Percentiles rank a stretch among this genome's conserved stretches.
Conservation (phyloP, 805 yeast genomes). For the Metschnikowia reukaufii region DNA sequence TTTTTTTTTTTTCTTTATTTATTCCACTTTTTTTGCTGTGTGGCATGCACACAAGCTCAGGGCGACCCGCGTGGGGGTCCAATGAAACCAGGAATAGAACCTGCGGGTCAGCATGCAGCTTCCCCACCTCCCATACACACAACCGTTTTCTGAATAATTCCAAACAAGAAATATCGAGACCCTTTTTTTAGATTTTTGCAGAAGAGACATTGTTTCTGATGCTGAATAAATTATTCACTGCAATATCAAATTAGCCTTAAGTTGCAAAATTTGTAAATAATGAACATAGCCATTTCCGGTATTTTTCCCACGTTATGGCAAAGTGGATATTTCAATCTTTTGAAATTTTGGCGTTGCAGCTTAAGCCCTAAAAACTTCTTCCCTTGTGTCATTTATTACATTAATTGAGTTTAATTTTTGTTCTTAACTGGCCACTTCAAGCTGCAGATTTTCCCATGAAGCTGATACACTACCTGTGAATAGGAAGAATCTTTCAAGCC, state of each 20-base stretch:
- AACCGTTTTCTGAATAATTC: not conserved
- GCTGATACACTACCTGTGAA: not conserved
- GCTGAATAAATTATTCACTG: too few relatives aligned
- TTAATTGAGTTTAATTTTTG: too few relatives aligned
- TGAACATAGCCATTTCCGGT: too few relatives aligned
- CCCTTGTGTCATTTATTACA: not conserved
- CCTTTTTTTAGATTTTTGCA: too few relatives aligned
- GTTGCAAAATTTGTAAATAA: too few relatives aligned
- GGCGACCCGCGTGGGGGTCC: not conserved
- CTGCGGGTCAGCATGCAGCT: not conserved
- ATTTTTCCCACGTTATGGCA: too few relatives aligned
- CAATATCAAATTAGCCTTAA: too few relatives aligned
- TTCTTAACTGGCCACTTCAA: not conserved
- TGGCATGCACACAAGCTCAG: not conserved
- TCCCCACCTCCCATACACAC: not conserved
- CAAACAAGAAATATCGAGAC: too few relatives aligned
- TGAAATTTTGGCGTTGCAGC: too few relatives aligned
- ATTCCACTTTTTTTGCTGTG: not conserved
- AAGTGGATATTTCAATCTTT: too few relatives aligned
- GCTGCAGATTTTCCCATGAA: not conserved
- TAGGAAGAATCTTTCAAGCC: not conserved
- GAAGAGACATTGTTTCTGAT: too few relatives aligned
- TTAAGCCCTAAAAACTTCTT: too few relatives aligned
- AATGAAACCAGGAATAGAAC: not conserved
- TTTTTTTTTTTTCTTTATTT: not conserved